These are phyloP conservation scores for Cymodocea nodosa DNA, from an alignment of 116 monocot species.

Conservation along the genomic window DNA sequence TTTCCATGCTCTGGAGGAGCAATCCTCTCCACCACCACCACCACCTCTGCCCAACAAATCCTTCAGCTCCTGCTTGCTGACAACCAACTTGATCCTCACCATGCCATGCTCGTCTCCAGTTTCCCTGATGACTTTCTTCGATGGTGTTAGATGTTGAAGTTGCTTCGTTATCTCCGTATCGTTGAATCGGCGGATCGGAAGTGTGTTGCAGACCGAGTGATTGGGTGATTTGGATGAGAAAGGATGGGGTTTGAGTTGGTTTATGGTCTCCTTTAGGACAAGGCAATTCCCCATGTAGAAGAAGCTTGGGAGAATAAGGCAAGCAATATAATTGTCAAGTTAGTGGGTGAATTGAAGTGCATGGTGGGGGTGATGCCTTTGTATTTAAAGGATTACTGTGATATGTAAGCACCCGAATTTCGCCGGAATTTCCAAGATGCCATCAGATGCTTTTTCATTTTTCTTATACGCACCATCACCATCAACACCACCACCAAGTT, in stretches of 20 bases:
- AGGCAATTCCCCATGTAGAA: conserved; percentile 47
- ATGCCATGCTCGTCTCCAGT: not conserved
- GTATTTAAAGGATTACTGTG: not conserved
- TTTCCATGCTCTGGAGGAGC: conserved; percentile 28
- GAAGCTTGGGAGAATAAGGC: too few species aligned
- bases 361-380: not conserved
- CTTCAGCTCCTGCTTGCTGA: conserved; percentile 52
- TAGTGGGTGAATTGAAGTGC: not conserved
- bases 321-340: not conserved
- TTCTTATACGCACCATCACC: too few species aligned
- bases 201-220: conserved; percentile 4
- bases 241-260: conserved; percentile 12
- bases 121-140: conserved; percentile 1
- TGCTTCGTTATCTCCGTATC: conserved; percentile 7
- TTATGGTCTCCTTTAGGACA: conserved; percentile 9
- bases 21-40: not conserved
- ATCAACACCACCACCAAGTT: too few species aligned
- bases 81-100: conserved; percentile 42
- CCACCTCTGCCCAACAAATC: conserved; percentile 33
- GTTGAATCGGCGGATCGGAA: conserved; percentile 6
- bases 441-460: too few species aligned
- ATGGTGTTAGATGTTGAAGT: conserved; percentile 15
- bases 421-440: too few species aligned
- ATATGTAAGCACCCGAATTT: too few species aligned
- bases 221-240: conserved; percentile 11